Base-by-base conservation (phyloP, 2,329 filamentous ascomycete genomes). In the Fusarium sp. region DNA sequence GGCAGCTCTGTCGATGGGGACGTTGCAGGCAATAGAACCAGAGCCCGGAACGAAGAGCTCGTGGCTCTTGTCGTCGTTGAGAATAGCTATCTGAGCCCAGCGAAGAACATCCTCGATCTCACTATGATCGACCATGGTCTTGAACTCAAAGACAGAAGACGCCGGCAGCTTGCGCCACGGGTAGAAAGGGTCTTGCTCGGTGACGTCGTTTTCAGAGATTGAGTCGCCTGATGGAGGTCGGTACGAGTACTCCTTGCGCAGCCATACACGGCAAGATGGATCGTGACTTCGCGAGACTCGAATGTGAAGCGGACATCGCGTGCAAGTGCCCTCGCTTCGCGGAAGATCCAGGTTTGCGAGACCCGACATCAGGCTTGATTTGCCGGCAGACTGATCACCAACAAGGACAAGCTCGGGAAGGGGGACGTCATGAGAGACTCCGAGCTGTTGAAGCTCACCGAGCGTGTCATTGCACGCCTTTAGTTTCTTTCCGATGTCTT, bases 341-440 rank as follows among this genome's bases (percentile, higher is more conserved):
- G 92, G 92, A 0, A 94, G 84, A 17, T 87, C 87, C 21, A 95
- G 88, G 4, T 88, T 89, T 0, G 83, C 80, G 42, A 90, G 83
- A 0, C 84, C 87, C 11, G 87, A 87, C 82, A 84, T 84, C 6
- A 84, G 70, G 25, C 79, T 92, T 0, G 88, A 92, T 71, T 97
- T 97, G 0, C 93, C 93, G 0, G 92, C 89, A 1, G 86, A 91
- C 69, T 97, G 93, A 44, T 96, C 92, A 0, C 93, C 93, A 0
- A 96, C 86, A 0, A 96, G 84, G 6, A 94, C 90, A 9, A 96
- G 86, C 65, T 92, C 91, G 0, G 93, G 92, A 0, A 96, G 78
- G 0, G 85, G 84, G 0, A 92, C 84, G 5, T 87, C 84, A 15
- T 90, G 85, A 45, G 90, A 87, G 1, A 96, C 87, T 0, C 90